Percentiles rank a stretch among this genome's conserved stretches.
Evolutionary conservation across 441 rosid species (phyloP).

Genomic region (Pelargonium citronellum): DNA sequence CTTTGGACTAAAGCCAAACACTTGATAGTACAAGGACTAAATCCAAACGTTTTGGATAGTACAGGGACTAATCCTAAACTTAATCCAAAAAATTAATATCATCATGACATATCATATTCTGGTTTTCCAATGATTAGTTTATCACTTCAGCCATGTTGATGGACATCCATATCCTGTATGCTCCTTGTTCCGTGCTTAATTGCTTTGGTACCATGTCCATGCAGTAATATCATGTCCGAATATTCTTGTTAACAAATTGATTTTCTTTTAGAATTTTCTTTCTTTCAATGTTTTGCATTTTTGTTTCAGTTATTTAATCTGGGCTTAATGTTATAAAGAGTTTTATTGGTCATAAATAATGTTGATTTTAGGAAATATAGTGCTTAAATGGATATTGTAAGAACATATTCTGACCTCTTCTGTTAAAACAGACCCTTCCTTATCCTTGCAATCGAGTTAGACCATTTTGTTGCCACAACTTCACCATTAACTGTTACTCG

Average conservation of each 20-base stretch:
- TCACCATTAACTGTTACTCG: background rate
- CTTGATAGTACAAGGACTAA: no score
- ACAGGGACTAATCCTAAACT: no score
- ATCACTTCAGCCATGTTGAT: constrained; percentile 1
- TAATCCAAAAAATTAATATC: background rate
- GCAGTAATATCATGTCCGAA: background rate
- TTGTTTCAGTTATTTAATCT: background rate
- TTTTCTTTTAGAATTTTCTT: background rate
- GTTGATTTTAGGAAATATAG: background rate
- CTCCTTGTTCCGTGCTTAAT: background rate
- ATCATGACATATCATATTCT: background rate
- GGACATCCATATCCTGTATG: background rate
- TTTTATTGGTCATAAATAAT: background rate
- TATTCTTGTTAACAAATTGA: background rate
- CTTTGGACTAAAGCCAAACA: no score
- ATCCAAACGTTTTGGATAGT: no score
- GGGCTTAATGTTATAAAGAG: background rate
- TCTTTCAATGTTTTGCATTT: background rate
- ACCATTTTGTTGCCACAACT: background rate
- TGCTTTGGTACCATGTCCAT: background rate
- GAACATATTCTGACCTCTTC: background rate
- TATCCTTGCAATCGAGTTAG: background rate
- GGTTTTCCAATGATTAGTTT: background rate
- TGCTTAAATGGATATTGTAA: background rate
- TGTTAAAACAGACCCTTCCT: background rate